phyloP scores from a whole-genome alignment of 805 yeast species.

The Candida maris region DNA sequence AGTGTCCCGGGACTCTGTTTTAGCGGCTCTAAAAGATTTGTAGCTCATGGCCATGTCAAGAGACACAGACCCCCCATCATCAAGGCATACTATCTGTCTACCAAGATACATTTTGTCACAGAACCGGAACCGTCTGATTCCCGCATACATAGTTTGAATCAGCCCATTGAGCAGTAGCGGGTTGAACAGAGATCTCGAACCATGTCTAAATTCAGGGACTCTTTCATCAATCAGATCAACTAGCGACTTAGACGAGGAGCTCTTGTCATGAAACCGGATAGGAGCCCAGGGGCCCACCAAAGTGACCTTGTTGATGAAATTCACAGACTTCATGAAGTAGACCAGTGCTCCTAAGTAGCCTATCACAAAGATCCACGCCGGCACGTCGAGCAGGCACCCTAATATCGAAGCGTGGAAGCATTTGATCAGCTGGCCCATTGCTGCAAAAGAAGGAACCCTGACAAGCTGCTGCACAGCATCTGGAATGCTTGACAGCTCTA shows the following conservation, averaged over 20 bases:
- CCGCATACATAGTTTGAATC: slow-evolving; percentile 72
- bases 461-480: no score
- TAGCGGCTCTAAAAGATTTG: slow-evolving; percentile 23
- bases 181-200: slow-evolving; percentile 50
- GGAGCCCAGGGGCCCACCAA: slow-evolving; percentile 11
- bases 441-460: background rate
- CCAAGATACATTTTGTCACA: slow-evolving; percentile 66
- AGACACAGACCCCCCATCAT: slow-evolving; percentile 70
- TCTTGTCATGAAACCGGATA: slow-evolving; percentile 4
- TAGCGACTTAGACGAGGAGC: slow-evolving; percentile 10
- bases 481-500: no score
- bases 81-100: slow-evolving; percentile 53
- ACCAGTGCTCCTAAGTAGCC: slow-evolving; percentile 3
- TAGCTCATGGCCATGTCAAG: slow-evolving; percentile 64
- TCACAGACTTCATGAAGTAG: slow-evolving; percentile 2
- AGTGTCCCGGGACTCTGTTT: slow-evolving; percentile 26
- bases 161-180: slow-evolving; percentile 70
- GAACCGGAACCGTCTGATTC: slow-evolving; percentile 48
- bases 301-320: slow-evolving; percentile 12
- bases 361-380: slow-evolving; percentile 12
- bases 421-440: background rate
- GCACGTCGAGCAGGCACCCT: slow-evolving; percentile 8
- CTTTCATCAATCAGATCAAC: slow-evolving; percentile 19
- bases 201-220: slow-evolving; percentile 43
- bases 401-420: background rate